Base-by-base conservation (phyloP, 2,329 filamentous ascomycete genomes). In the Stagonosporopsis chrysanthemi region DNA sequence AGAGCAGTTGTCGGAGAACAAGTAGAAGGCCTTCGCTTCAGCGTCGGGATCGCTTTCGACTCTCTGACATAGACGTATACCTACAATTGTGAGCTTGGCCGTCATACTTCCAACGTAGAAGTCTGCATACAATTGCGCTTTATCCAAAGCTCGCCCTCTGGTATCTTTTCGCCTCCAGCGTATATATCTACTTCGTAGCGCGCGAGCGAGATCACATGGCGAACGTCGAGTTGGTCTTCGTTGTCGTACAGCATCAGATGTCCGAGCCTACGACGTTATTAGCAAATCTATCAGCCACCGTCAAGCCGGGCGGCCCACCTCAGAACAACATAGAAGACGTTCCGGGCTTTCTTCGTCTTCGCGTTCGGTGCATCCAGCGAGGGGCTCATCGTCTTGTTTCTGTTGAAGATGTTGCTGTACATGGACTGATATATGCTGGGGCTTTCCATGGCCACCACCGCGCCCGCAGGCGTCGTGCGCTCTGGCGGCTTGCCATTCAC, bases 161-260 rank as follows among this genome's bases (percentile, higher is more conserved):
- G 91, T 24, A 94, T 93, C 6, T 78, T 72, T 50, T 89, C 88
- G 53, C 87, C 90, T 26, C 92, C 94, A 6, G 89, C 91, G 76
- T 93, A 95, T 69, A 98, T 86, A 67, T 88, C 90, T 54, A 98
- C 85, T 60, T 89, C 85, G 78, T 98, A 92, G 69, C 97, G 90
- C 31, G 91, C 90, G 9, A 99, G 84, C 0, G 93, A 97, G 54
- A 99, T 91, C 52, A 99, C 95, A 78, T 98, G 92, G 62, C 94
- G 90, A 15, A 99, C 95, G 77, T 99, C 95, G 66, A 97, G 84
- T 76, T 98, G 93, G 66, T 96, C 92, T 50, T 92, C 88, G 71
- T 98, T 93, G 74, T 99, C 95, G 76, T 97, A 99, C 9, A 99
- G 86, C 91, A 99, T 97, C 47, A 99, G 80, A 74, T 98, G 93